Evolutionary conservation across 2,329 filamentous ascomycete species (phyloP).

Genomic region (Colletotrichum horii): DNA sequence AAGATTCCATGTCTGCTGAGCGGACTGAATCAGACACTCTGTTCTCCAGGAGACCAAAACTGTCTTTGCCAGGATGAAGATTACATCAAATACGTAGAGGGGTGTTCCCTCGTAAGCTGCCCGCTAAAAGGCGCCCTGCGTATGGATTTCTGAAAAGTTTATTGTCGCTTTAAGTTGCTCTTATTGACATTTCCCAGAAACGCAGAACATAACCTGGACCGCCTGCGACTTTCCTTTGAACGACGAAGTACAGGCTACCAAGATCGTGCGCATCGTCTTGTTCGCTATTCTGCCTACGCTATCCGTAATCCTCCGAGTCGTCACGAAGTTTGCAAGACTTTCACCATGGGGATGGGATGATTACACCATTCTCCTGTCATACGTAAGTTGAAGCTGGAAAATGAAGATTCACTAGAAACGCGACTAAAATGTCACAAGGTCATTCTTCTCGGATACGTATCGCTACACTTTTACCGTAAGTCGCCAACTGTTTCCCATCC

Average conservation of each 20-base stretch:
- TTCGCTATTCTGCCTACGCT: neutral
- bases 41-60: neutral
- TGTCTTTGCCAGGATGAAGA: neutral
- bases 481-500: neutral
- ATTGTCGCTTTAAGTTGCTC: neutral
- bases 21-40: neutral
- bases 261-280: neutral
- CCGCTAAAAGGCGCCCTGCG: neutral
- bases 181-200: neutral
- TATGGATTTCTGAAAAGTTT: neutral
- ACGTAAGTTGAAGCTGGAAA: neutral
- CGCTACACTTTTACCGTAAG: neutral
- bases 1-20: constrained; percentile 4
- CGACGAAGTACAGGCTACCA: neutral
- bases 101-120: neutral
- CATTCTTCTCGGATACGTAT: neutral
- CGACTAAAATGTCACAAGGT: neutral
- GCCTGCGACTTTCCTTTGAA: neutral
- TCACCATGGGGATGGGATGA: neutral
- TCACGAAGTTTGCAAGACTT: neutral
- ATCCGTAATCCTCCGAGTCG: neutral
- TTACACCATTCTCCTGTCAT: neutral
- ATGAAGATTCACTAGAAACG: accelerated
- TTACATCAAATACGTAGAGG: neutral
- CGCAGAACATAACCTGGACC: constrained; percentile 4